Evolutionary conservation across 2,329 filamentous ascomycete species (phyloP).

Genomic region (Orbilia blumenaviensis): DNA sequence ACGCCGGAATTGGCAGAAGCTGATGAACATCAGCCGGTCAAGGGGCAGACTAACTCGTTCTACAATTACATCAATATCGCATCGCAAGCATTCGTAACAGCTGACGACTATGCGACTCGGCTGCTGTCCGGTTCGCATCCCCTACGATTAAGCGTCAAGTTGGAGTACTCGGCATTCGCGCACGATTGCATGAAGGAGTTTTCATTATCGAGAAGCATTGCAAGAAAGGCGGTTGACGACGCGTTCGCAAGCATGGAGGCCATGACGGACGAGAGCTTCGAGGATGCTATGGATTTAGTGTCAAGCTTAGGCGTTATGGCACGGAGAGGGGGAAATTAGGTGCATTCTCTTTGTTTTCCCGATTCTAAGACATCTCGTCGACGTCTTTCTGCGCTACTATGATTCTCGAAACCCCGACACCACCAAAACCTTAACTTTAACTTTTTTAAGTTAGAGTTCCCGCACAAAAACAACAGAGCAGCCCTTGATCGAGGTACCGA

Average conservation of each 20-base stretch:
- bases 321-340: conserved; percentile 30
- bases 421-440: conserved; percentile 37
- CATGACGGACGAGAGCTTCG: conserved; percentile 89
- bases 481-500: not conserved
- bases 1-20: conserved; percentile 14
- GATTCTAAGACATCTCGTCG: not conserved
- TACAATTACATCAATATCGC: conserved; percentile 83
- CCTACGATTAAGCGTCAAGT: conserved; percentile 84
- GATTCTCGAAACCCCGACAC: not conserved
- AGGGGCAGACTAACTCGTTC: conserved; percentile 46
- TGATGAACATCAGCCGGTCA: conserved; percentile 39
- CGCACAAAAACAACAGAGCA: conserved; percentile 5
- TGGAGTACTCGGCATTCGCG: conserved; percentile 90
- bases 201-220: conserved; percentile 77
- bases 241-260: conserved; percentile 91
- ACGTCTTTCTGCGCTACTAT: conserved; percentile 16
- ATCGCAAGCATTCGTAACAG: conserved; percentile 80
- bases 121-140: conserved; percentile 89
- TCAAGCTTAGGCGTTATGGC: conserved; percentile 48
- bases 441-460: conserved; percentile 38
- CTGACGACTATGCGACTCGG: conserved; percentile 75
- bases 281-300: conserved; percentile 78
- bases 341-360: conserved; percentile 3
- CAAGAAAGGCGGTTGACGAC: conserved; percentile 83
- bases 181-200: conserved; percentile 91